Evolutionary conservation across 768 basidiomycete species (phyloP), one percentile per base, ranked within the genome.

Genomic region (Amanita subjunquillea): DNA sequence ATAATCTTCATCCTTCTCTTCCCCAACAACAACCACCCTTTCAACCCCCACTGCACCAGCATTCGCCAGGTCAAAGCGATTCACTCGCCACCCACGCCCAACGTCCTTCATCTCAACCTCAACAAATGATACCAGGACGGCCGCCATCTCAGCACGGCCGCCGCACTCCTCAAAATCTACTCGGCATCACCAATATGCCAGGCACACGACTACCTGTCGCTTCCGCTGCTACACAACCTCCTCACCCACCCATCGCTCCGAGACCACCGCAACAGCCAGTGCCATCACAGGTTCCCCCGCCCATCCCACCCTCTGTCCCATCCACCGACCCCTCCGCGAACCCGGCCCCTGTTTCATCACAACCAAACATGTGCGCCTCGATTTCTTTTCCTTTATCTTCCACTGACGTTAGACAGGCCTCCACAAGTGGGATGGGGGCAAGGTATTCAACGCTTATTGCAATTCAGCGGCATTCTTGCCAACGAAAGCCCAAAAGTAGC

Each of bases 401-500:
- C 47, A 17, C 12, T 51, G 22, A 45, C 29, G 3, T 37, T 7
- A 43, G 49, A 6, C 54, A 60, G 60, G 4, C 55, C 56, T 29
- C 27, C 65, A 7, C 61, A 61, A 38, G 64, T 83, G 48, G 78
- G 79, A 12, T 64, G 70, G 20, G 85, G 87, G 15, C 83, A 85
- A 66, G 84, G 82, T 6, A 65, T 87, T 17, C 66, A 73, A 39
- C 76, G 83, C 22, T 62, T 91, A 51, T 64, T 88, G 22, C 80
- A 85, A 54, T 86, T 91, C 58, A 88, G 87, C 56, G 80, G 78
- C 8, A 66, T 77, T 27, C 71, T 91, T 4, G 74, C 82, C 1
- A 69, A 62, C 30, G 83, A 85, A 57, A 72, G 69, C 50, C 66
- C 69, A 56, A 68, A 64, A 53, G 75, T 80, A 49, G 41, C 76